Evolutionary conservation across 2,329 filamentous ascomycete genomes (phyloP).

Genomic region (Stachybotrys chartarum): DNA sequence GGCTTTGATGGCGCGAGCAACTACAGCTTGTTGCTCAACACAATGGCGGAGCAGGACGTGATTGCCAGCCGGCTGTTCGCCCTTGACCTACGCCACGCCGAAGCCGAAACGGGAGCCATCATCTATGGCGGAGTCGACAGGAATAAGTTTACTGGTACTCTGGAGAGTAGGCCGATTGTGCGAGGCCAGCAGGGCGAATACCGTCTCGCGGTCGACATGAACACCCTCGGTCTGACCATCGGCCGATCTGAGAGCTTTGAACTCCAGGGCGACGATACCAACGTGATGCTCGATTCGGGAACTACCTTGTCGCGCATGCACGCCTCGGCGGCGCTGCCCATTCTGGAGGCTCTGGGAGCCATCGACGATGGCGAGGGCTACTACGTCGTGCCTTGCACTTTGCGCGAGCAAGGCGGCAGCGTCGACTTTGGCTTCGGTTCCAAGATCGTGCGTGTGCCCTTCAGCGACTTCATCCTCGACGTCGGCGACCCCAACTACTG

Average conservation of each 20-base stretch:
- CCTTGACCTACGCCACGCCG: conserved; percentile 40
- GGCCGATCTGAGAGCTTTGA: conserved; percentile 12
- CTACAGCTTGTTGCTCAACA: conserved; percentile 49
- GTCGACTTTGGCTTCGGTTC: conserved; percentile 41
- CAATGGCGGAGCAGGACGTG: conserved; percentile 36
- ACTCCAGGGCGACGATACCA: conserved; percentile 22
- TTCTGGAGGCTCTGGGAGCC: conserved; percentile 36
- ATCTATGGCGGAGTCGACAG: conserved; percentile 48
- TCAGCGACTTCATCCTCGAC: conserved; percentile 44
- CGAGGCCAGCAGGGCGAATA: conserved; percentile 24
- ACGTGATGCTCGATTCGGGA: conserved; percentile 45
- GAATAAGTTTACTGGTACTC: conserved; percentile 40
- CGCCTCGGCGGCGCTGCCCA: conserved; percentile 28
- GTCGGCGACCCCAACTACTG: conserved; percentile 27
- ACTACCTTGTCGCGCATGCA: conserved; percentile 43
- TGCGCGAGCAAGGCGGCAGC: conserved; percentile 26
- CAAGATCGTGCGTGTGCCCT: conserved; percentile 33
- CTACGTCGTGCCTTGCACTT: conserved; percentile 35
- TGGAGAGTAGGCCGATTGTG: conserved; percentile 36
- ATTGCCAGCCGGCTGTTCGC: conserved; percentile 44
- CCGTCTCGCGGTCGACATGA: conserved; percentile 27
- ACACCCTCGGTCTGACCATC: conserved; percentile 22
- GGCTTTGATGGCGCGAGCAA: conserved; percentile 27
- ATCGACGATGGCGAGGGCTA: conserved; percentile 31
- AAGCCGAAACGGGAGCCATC: conserved; percentile 36